A percentile compares a stretch with the other conserved stretches of the same genome.
phyloP scores from a whole-genome alignment of 2,329 filamentous ascomycete species.

The Diaporthe sp. region DNA sequence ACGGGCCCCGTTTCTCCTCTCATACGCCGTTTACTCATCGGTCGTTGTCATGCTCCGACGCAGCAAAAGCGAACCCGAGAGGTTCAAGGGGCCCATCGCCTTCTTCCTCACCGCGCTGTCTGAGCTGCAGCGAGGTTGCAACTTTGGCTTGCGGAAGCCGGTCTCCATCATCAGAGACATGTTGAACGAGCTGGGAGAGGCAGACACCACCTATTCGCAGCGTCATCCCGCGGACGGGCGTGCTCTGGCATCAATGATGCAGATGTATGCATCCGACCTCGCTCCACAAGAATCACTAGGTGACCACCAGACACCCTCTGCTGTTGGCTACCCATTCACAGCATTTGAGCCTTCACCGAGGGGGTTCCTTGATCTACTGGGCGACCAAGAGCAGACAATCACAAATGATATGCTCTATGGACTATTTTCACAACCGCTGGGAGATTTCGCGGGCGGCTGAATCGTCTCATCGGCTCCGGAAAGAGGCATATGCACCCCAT shows the following conservation, averaged over 20 bases:
- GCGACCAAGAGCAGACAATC: constrained; percentile 4
- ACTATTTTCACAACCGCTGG: not conserved
- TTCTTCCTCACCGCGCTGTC: constrained; percentile 4
- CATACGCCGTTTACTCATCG: constrained; percentile 1
- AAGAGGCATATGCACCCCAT: not conserved
- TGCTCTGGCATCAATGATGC: not conserved
- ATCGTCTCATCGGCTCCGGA: not conserved
- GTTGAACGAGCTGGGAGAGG: not conserved
- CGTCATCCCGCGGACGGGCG: not conserved
- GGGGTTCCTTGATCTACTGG: not conserved
- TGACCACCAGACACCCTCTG: not conserved
- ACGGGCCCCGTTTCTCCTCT: not conserved
- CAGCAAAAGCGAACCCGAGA: not conserved
- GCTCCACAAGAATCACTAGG: not conserved
- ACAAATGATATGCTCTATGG: constrained; percentile 19
- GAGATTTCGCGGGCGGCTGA: not conserved
- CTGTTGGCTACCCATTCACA: not conserved
- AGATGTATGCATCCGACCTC: not conserved
- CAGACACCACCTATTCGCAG: not conserved
- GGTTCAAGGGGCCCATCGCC: constrained; percentile 1
- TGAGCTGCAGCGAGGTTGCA: constrained; percentile 3
- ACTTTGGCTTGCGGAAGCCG: constrained; percentile 13
- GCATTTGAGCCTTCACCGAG: constrained; percentile 3
- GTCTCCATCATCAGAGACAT: constrained; percentile 3
- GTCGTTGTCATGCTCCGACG: not conserved